These are phyloP conservation scores for Cephaloascus fragrans DNA, from an alignment of 805 yeast genomes.

Conservation along the genomic window DNA sequence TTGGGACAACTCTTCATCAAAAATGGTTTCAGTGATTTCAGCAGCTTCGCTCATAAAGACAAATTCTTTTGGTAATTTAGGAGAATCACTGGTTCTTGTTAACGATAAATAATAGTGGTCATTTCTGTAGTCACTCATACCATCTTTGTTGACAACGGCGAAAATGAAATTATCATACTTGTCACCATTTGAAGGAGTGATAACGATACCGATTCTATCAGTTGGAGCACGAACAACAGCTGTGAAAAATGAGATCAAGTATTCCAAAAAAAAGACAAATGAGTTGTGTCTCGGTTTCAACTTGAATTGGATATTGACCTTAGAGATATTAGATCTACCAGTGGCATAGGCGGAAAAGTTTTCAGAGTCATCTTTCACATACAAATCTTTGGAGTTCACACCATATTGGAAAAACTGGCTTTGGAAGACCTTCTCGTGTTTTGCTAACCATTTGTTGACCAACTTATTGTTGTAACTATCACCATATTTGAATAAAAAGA, in stretches of 20 bases:
- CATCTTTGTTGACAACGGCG: conserved; percentile 76
- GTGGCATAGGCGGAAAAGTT: conserved; percentile 69
- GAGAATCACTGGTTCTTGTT: conserved; percentile 71
- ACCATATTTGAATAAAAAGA: conserved; percentile 49
- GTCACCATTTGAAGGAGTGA: conserved; percentile 41
- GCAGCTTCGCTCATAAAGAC: conserved; percentile 86
- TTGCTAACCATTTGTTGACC: conserved; percentile 44
- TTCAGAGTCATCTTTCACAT: conserved; percentile 55
- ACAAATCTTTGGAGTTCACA: conserved; percentile 30
- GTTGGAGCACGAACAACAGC: conserved; percentile 43
- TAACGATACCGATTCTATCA: conserved; percentile 53
- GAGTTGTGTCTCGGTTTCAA: conserved; percentile 77
- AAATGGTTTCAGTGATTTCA: conserved; percentile 65
- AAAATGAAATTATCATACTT: conserved; percentile 64
- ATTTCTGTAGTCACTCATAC: conserved; percentile 69
- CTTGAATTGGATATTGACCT: conserved; percentile 49
- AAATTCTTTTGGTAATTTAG: conserved; percentile 58
- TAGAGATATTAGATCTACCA: conserved; percentile 73
- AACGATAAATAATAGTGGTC: conserved; percentile 75
- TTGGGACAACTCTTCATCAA: conserved; percentile 36
- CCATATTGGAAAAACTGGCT: conserved; percentile 79
- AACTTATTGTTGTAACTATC: conserved; percentile 42
- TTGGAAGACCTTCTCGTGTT: conserved; percentile 41
- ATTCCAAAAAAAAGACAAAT: conserved; percentile 57
- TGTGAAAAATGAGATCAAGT: conserved; percentile 46